phyloP scores from a whole-genome alignment of 2,329 filamentous ascomycete genomes.

The Fusarium poae region DNA sequence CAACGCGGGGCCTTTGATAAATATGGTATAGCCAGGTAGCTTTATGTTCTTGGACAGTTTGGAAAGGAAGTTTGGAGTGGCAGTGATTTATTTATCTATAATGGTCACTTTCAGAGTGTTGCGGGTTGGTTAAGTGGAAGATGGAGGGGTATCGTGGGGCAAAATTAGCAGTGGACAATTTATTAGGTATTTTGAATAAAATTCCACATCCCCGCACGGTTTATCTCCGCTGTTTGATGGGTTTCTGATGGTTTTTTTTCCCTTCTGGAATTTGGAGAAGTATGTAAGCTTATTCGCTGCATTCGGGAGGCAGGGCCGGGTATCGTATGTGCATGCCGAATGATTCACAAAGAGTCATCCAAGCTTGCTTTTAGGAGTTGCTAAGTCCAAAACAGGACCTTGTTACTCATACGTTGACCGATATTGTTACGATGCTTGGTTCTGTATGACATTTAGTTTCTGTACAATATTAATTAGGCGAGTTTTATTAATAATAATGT shows the following conservation, averaged over 20 bases:
- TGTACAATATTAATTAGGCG: not conserved
- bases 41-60: not conserved
- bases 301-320: not conserved
- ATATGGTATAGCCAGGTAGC: not conserved
- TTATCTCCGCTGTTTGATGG: conserved; percentile 16
- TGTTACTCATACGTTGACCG: not conserved
- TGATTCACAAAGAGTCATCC: conserved; percentile 41
- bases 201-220: conserved; percentile 24
- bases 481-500: not conserved
- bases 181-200: conserved; percentile 1
- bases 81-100: conserved; percentile 14
- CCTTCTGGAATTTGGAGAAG: conserved; percentile 26
- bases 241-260: conserved; percentile 7
- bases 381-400: not conserved
- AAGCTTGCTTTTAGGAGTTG: not conserved
- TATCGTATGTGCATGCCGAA: conserved; percentile 19
- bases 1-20: conserved; percentile 1
- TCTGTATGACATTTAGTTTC: not conserved
- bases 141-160: conserved; percentile 42
- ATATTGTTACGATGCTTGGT: not conserved
- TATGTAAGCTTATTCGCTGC: conserved; percentile 32
- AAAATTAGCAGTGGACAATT: conserved; percentile 18
- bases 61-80: not conserved
- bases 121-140: conserved; percentile 1
- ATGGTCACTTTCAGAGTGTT: conserved; percentile 5